Conservation (phyloP, 768 basidiomycete genomes). For the Tulasnella sp. region DNA sequence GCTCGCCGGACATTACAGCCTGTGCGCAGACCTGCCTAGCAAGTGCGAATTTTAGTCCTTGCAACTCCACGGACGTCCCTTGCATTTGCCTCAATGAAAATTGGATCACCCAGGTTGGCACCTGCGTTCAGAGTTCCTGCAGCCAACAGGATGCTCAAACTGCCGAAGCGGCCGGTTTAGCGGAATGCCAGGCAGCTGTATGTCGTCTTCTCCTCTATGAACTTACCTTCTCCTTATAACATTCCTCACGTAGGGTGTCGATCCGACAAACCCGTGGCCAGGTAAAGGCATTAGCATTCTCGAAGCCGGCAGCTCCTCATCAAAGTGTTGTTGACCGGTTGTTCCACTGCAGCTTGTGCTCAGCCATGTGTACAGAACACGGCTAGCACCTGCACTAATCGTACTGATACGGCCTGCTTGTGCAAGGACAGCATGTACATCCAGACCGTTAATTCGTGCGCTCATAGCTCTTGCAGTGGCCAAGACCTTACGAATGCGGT, state of each 20-base stretch:
- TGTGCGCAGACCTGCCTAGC: neutral
- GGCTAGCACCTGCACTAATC: no score
- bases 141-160: neutral
- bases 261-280: neutral
- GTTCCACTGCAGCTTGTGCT: neutral
- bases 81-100: neutral
- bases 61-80: neutral
- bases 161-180: neutral
- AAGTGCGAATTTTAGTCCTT: neutral
- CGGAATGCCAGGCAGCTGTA: neutral
- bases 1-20: neutral
- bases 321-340: neutral
- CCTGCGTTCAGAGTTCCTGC: neutral
- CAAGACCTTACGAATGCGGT: no score
- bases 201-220: neutral
- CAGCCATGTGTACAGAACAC: neutral
- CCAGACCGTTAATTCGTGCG: no score
- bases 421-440: no score
- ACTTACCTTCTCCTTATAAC: neutral
- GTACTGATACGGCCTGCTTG: no score
- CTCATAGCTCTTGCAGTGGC: no score
- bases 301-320: neutral
- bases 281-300: neutral
- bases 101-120: neutral
- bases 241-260: neutral